Conservation (phyloP, 768 basidiomycete genomes). For the Holtermannia corniformis region DNA sequence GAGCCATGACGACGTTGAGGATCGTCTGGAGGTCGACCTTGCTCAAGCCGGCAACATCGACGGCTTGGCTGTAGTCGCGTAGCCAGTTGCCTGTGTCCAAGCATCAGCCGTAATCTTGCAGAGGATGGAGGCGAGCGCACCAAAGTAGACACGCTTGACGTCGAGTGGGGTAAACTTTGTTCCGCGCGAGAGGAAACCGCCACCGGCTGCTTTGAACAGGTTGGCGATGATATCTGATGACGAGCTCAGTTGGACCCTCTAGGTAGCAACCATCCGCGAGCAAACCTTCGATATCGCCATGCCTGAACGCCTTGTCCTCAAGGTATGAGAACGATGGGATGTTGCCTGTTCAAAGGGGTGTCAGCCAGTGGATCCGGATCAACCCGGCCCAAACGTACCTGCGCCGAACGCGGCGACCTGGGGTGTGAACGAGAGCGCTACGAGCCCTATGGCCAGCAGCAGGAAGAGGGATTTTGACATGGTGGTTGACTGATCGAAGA, state of each 20-base stretch:
- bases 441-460: slow-evolving; percentile 13
- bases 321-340: slow-evolving; percentile 75
- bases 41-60: slow-evolving; percentile 66
- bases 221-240: slow-evolving; percentile 49
- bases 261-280: background rate
- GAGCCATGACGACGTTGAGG: slow-evolving; percentile 75
- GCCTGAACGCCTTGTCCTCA: slow-evolving; percentile 73
- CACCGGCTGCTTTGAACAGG: slow-evolving; percentile 55
- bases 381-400: slow-evolving; percentile 9
- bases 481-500: background rate
- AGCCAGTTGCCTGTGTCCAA: slow-evolving; percentile 64
- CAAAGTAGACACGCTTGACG: slow-evolving; percentile 59
- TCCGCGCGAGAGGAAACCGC: slow-evolving; percentile 52
- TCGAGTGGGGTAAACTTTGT: slow-evolving; percentile 70
- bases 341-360: slow-evolving; percentile 63
- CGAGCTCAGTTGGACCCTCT: background rate
- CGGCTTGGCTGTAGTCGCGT: slow-evolving; percentile 76
- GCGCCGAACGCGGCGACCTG: slow-evolving; percentile 35
- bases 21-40: slow-evolving; percentile 67
- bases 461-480: slow-evolving; percentile 20
- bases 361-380: slow-evolving; percentile 1
- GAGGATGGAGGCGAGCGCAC: slow-evolving; percentile 20
- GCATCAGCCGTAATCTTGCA: background rate
- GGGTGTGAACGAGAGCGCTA: slow-evolving; percentile 30
- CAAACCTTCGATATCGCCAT: slow-evolving; percentile 67